Base-by-base conservation (phyloP, 208 protist genomes). In the Phytomonas sp. region DNA sequence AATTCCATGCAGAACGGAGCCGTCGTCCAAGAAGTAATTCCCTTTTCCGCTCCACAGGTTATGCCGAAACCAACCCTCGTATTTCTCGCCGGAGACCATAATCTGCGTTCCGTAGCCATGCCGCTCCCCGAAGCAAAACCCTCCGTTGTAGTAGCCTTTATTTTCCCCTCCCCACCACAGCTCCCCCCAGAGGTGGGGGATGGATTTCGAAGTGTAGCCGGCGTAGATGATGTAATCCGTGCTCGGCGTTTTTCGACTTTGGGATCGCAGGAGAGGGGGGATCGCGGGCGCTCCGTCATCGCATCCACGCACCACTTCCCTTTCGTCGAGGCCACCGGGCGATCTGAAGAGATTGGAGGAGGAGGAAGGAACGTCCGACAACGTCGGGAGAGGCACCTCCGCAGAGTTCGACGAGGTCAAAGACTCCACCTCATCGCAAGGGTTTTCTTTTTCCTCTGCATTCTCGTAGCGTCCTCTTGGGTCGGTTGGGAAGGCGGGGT, bases 121-220 rank as follows among this genome's bases (percentile, higher is more conserved):
- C 28, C 79, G 78, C 62, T 78, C 76, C 33, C 88, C 90, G 28
- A 81, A 63, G 29, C 74, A 62, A 74, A 93, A 95, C 20, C 69
- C 75, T 30, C 90, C 88, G 60, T 72, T 46, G 67, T 93, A 94
- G 75, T 89, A 92, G 20, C 69, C 73, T 40, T 71, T 59, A 17
- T 71, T 53, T 60, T 28, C 20, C 51, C 75, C 71, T 11, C 86
- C 83, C 80, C 79, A 92, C 91, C 91, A 96, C 26, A 94, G 53
- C 66, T 87, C 83, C 4, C 91, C 91, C 63, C 79, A 92, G 7
- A 93, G n/a, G 66, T 94, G 88, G 29, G 91, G 91, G 7, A 87
- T 70, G 23, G 73, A 66, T 59, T 77, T 69, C 4, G 79, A 82
- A 6, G 77, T 89, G 75, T 94, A 94, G 26, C 91, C 91, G 34